Conservation (phyloP, 768 basidiomycete species). For the Naganishia kalamii region DNA sequence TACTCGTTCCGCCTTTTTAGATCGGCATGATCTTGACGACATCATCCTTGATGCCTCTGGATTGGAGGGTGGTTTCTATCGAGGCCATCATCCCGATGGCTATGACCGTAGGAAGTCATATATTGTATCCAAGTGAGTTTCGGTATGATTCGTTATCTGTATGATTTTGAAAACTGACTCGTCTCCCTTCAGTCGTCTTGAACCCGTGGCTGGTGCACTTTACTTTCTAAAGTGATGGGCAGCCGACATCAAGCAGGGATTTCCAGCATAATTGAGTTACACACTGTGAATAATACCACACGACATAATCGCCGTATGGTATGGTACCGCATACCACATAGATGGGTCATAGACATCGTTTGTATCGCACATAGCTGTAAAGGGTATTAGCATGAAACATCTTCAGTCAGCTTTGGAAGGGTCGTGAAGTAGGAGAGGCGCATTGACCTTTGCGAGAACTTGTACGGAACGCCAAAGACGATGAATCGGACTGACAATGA, state of each 20-base stretch:
- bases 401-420: neutral
- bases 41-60: conserved; percentile 55
- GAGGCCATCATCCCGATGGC: conserved; percentile 69
- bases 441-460: too few relatives aligned
- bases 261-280: neutral
- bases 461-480: too few relatives aligned
- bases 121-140: conserved; percentile 52
- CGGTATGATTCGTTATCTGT: neutral
- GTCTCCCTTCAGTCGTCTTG: conserved; percentile 29
- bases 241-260: neutral
- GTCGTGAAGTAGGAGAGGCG: neutral
- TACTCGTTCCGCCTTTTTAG: conserved; percentile 19
- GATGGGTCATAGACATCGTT: conserved; percentile 1
- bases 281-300: neutral
- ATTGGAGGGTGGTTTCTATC: conserved; percentile 66
- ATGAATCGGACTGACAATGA: too few relatives aligned
- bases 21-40: conserved; percentile 57
- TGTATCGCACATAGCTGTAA: neutral
- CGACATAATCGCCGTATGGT: too few relatives aligned
- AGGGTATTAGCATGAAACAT: neutral
- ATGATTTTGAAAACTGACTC: conserved; percentile 25
- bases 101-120: conserved; percentile 47
- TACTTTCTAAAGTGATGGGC: neutral
- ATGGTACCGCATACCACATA: neutral
- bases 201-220: conserved; percentile 23